These are phyloP conservation scores for Cryptosporidium sp. DNA, from an alignment of 169 alveolate genomes.

Conservation along the genomic window DNA sequence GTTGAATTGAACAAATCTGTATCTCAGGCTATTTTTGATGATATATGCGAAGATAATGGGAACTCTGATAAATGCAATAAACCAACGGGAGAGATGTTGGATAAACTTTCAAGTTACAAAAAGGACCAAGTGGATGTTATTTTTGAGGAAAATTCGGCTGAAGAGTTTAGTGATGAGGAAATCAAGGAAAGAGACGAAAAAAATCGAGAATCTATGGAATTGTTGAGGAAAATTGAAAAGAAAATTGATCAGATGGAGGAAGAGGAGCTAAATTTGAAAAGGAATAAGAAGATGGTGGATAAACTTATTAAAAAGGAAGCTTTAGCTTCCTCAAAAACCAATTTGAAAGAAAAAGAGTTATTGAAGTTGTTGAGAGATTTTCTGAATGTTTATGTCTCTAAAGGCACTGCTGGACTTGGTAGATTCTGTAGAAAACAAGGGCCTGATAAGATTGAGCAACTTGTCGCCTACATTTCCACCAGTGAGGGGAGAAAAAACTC, in stretches of 20 bases:
- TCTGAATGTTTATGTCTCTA: background rate
- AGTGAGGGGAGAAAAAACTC: constrained; percentile 15
- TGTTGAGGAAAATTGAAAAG: constrained; percentile 15
- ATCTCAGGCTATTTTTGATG: constrained; percentile 34
- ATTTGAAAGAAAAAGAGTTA: constrained; percentile 20
- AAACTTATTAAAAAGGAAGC: constrained; percentile 20
- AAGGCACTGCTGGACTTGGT: constrained; percentile 25
- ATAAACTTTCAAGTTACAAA: background rate
- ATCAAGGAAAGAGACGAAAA: background rate
- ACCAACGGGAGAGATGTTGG: background rate
- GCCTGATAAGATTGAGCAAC: constrained; percentile 48
- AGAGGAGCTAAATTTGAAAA: background rate
- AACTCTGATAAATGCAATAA: constrained; percentile 21
- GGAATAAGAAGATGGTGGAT: constrained; percentile 11
- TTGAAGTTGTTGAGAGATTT: constrained; percentile 20
- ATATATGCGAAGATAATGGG: constrained; percentile 13
- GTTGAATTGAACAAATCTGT: background rate
- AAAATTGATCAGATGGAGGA: constrained; percentile 19
- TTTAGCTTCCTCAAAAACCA: background rate
- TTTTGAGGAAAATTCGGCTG: background rate
- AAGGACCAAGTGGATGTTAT: background rate
- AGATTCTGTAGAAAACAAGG: constrained; percentile 42
- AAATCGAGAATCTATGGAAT: background rate
- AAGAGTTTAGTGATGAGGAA: background rate
- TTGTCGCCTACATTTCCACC: constrained; percentile 32